phyloP scores from a whole-genome alignment of 257 asterid species.

The Fraxinus pennsylvanica region DNA sequence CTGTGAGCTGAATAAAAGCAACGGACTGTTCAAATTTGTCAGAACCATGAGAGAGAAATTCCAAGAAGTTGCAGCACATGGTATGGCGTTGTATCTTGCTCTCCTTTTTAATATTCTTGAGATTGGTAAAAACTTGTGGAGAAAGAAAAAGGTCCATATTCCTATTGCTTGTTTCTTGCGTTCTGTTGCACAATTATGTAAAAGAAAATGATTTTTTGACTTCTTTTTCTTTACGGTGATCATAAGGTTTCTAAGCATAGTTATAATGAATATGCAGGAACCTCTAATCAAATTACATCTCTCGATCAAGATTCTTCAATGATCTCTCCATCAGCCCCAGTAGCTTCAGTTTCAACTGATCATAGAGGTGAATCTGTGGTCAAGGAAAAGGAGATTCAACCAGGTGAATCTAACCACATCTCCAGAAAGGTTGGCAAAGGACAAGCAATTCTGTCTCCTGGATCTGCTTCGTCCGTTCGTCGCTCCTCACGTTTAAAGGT shows the following conservation, averaged over 20 bases:
- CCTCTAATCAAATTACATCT: conserved; percentile 23
- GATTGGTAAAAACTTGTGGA: conserved; percentile 5
- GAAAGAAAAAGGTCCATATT: neutral
- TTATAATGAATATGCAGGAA: conserved; percentile 43
- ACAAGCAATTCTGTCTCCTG: conserved; percentile 46
- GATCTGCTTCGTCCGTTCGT: conserved; percentile 64
- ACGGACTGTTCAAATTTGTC: conserved; percentile 81
- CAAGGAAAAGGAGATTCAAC: conserved; percentile 41
- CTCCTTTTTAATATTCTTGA: neutral
- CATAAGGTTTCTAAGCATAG: conserved; percentile 29
- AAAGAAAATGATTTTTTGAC: neutral
- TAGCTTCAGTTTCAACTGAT: conserved; percentile 62
- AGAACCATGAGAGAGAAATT: conserved; percentile 78
- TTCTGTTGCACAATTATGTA: neutral
- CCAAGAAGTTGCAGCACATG: conserved; percentile 61
- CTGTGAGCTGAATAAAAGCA: conserved; percentile 60
- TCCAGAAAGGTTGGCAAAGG: conserved; percentile 52
- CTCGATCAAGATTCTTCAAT: conserved; percentile 46
- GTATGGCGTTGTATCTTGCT: conserved; percentile 40
- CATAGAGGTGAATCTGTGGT: conserved; percentile 50
- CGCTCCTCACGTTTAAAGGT: conserved; percentile 78
- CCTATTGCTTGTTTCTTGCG: neutral
- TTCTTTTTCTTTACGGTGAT: conserved; percentile 12
- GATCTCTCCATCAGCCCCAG: conserved; percentile 60
- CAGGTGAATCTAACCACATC: conserved; percentile 34